Conservation (phyloP, 2,329 filamentous ascomycete genomes). For the Fusarium nygamai region DNA sequence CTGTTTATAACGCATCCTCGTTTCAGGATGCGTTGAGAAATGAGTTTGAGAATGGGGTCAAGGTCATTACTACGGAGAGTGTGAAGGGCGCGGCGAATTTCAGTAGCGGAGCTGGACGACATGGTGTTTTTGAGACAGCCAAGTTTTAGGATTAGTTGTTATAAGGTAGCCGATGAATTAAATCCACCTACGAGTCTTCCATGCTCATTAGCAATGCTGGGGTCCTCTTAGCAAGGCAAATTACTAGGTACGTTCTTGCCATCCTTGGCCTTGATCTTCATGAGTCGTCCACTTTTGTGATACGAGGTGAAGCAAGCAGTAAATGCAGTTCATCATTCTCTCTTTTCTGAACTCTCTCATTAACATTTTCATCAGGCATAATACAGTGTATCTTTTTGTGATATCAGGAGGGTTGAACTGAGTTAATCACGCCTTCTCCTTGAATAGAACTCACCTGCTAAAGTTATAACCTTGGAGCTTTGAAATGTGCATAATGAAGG, state of each 20-base stretch:
- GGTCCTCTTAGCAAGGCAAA: too few species aligned
- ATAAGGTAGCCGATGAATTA: neutral
- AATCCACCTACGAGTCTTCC: neutral
- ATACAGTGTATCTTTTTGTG: neutral
- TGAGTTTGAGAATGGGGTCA: conserved; percentile 9
- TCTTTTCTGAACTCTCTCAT: neutral
- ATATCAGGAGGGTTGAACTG: too few species aligned
- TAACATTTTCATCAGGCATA: fast-evolving
- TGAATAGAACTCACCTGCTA: too few species aligned
- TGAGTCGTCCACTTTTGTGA: fast-evolving
- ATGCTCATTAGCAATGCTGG: too few species aligned
- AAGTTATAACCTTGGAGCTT: too few species aligned
- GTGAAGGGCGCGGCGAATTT: conserved; percentile 2
- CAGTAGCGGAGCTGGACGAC: neutral
- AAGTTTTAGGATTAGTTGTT: neutral
- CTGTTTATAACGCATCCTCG: neutral
- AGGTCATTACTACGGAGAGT: neutral
- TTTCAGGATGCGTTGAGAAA: conserved; percentile 18
- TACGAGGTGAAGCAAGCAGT: neutral
- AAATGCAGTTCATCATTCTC: neutral
- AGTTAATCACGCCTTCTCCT: too few species aligned
- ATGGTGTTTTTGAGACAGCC: neutral
- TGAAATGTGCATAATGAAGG: too few species aligned
- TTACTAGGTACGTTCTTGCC: neutral
- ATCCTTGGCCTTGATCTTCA: neutral